These are phyloP conservation scores for Piloderma croceum DNA, from an alignment of 768 basidiomycete genomes.

Conservation along the genomic window DNA sequence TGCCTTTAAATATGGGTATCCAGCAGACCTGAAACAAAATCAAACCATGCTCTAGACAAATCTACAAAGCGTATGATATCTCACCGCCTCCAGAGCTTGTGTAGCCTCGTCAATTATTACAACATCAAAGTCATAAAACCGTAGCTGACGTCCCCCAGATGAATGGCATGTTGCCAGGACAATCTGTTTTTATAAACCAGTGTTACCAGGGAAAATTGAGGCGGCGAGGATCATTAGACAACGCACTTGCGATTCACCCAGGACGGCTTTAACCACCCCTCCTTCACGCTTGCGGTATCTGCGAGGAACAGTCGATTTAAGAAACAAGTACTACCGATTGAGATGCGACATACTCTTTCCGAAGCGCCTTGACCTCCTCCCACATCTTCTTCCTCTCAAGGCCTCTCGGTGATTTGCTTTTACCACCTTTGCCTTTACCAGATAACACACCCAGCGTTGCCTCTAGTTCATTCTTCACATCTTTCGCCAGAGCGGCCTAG, in stretches of 20 bases:
- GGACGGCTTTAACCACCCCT: conserved; percentile 74
- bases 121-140: conserved; percentile 78
- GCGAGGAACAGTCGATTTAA: not conserved
- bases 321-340: not conserved
- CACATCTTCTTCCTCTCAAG: conserved; percentile 78
- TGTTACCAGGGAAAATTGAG: not conserved
- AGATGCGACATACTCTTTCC: conserved; percentile 73
- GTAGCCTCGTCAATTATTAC: conserved; percentile 98
- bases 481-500: conserved; percentile 76
- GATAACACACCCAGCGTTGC: conserved; percentile 57
- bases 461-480: conserved; percentile 85
- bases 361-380: conserved; percentile 78
- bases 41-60: not conserved
- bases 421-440: conserved; percentile 68
- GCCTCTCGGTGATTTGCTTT: conserved; percentile 65
- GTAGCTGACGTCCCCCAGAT: conserved; percentile 78
- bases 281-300: conserved; percentile 89
- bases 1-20: conserved; percentile 91
- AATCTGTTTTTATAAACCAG: conserved; percentile 27
- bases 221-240: not conserved
- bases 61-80: conserved; percentile 15
- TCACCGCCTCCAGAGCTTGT: conserved; percentile 89
- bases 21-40: conserved; percentile 65
- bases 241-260: conserved; percentile 68
- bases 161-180: conserved; percentile 94